These are phyloP conservation scores for Phytophthora gonapodyides DNA, from an alignment of 352 stramenopile species.

Conservation along the genomic window DNA sequence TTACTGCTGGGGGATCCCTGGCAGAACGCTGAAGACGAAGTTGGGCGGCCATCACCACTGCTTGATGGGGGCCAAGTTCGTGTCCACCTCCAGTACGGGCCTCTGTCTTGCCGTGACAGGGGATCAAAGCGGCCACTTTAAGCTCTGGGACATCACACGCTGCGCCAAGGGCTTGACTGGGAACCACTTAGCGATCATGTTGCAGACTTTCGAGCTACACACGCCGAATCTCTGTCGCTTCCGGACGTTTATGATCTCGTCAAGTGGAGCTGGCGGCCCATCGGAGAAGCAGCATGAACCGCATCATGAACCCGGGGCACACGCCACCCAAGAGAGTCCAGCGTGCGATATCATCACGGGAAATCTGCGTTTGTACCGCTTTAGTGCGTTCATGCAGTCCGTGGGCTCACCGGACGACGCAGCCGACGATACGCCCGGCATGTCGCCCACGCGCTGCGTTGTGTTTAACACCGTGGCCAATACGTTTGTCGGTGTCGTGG, in stretches of 20 bases:
- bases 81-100: conserved; percentile 36
- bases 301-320: conserved; percentile 16
- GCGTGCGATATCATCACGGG: conserved; percentile 57
- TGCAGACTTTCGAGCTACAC: conserved; percentile 60
- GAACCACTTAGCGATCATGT: conserved; percentile 34
- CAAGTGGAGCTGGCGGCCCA: conserved; percentile 5
- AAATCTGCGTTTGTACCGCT: conserved; percentile 58
- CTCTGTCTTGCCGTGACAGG: conserved; percentile 60
- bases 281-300: conserved; percentile 21
- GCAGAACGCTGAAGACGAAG: conserved; percentile 52
- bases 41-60: conserved; percentile 68
- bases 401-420: conserved; percentile 21
- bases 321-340: conserved; percentile 21
- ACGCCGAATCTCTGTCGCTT: conserved; percentile 53
- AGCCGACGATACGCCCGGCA: conserved; percentile 28
- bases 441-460: conserved; percentile 43
- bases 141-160: conserved; percentile 76
- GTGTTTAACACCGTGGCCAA: conserved; percentile 68
- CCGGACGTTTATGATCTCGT: conserved; percentile 41
- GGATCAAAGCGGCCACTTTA: conserved; percentile 75
- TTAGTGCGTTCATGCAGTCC: conserved; percentile 47
- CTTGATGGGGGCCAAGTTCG: conserved; percentile 71
- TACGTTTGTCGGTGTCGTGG: conserved; percentile 60
- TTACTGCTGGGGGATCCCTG: conserved; percentile 74
- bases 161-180: conserved; percentile 50